Percentiles rank a stretch among this genome's conserved stretches.
Evolutionary conservation across 2,329 filamentous ascomycete genomes (phyloP).

Genomic region (Parasarocladium wereldwijsianum): DNA sequence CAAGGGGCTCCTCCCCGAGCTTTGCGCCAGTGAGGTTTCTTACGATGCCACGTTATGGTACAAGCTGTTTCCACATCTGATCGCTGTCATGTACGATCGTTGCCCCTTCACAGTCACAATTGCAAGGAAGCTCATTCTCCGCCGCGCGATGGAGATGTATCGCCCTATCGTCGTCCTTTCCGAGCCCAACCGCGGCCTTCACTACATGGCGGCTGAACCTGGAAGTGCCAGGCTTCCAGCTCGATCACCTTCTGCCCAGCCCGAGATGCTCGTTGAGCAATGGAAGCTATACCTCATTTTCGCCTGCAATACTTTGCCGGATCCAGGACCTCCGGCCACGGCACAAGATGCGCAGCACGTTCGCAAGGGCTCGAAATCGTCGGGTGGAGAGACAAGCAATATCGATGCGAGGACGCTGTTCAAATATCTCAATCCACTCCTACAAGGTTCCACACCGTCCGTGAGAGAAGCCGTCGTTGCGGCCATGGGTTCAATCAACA

Average conservation of each 20-base stretch:
- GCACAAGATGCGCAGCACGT: slow-evolving; percentile 54
- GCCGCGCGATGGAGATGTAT: slow-evolving; percentile 86
- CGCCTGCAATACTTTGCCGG: slow-evolving; percentile 87
- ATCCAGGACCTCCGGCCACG: slow-evolving; percentile 39
- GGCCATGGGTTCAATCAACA: slow-evolving; percentile 87
- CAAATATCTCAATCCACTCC: slow-evolving; percentile 75
- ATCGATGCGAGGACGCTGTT: slow-evolving; percentile 84
- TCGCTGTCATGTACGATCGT: slow-evolving; percentile 77
- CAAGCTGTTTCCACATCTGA: slow-evolving; percentile 92
- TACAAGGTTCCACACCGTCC: slow-evolving; percentile 64
- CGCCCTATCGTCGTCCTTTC: slow-evolving; percentile 66
- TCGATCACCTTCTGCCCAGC: slow-evolving; percentile 54
- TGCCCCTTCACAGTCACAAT: slow-evolving; percentile 87
- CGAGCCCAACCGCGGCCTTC: slow-evolving; percentile 52
- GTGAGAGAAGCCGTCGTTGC: slow-evolving; percentile 84
- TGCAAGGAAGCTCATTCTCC: slow-evolving; percentile 82
- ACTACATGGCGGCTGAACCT: slow-evolving; percentile 48
- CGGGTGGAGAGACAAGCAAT: slow-evolving; percentile 44
- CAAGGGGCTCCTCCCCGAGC: slow-evolving; percentile 75
- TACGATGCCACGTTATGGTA: slow-evolving; percentile 96
- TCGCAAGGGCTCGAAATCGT: slow-evolving; percentile 62
- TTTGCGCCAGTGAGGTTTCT: slow-evolving; percentile 88
- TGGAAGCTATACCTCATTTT: slow-evolving; percentile 98
- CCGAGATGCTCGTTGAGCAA: slow-evolving; percentile 84
- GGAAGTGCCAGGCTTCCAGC: slow-evolving; percentile 34